Percentiles rank a stretch among this genome's conserved stretches.
Evolutionary conservation across 805 yeast species (phyloP).

Genomic region (Lachancea nothofagi): DNA sequence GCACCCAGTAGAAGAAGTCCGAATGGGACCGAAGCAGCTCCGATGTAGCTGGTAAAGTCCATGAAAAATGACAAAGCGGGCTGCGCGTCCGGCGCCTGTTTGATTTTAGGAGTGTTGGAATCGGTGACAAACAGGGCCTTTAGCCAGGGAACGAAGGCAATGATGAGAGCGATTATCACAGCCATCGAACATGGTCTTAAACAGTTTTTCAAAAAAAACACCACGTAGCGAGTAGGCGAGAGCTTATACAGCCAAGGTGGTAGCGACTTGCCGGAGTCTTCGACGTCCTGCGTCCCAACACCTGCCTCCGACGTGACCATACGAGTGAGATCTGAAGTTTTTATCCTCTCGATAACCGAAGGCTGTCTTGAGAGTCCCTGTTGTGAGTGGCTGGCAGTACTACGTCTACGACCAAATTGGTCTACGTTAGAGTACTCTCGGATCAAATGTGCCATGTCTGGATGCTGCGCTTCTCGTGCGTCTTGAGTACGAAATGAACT

Average conservation of each 20-base stretch:
- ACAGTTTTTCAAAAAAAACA: conserved; percentile 46
- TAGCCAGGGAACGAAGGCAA: conserved; percentile 86
- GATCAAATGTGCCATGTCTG: conserved; percentile 43
- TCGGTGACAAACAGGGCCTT: conserved; percentile 63
- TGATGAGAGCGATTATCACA: conserved; percentile 54
- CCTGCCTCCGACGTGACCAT: conserved; percentile 34
- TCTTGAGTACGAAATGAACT: conserved; percentile 20
- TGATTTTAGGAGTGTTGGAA: conserved; percentile 41
- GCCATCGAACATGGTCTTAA: conserved; percentile 70
- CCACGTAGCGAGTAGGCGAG: conserved; percentile 25
- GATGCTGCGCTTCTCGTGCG: conserved; percentile 37
- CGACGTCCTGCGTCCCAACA: conserved; percentile 27
- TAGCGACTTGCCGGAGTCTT: conserved; percentile 27
- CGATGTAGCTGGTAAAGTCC: conserved; percentile 74
- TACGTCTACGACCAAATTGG: conserved; percentile 29
- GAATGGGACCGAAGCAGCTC: conserved; percentile 84
- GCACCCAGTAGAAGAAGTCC: conserved; percentile 85
- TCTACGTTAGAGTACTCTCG: conserved; percentile 40
- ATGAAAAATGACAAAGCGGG: conserved; percentile 86
- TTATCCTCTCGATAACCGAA: conserved; percentile 15
- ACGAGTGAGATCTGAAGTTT: conserved; percentile 26
- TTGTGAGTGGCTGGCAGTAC: conserved; percentile 10
- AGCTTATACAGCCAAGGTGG: conserved; percentile 27
- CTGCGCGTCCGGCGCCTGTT: conserved; percentile 74
- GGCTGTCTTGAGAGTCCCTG: not conserved